Evolutionary conservation across 2,329 filamentous ascomycete genomes (phyloP), one percentile per base, ranked within the genome.

Genomic region (Tolypocladium capitatum): DNA sequence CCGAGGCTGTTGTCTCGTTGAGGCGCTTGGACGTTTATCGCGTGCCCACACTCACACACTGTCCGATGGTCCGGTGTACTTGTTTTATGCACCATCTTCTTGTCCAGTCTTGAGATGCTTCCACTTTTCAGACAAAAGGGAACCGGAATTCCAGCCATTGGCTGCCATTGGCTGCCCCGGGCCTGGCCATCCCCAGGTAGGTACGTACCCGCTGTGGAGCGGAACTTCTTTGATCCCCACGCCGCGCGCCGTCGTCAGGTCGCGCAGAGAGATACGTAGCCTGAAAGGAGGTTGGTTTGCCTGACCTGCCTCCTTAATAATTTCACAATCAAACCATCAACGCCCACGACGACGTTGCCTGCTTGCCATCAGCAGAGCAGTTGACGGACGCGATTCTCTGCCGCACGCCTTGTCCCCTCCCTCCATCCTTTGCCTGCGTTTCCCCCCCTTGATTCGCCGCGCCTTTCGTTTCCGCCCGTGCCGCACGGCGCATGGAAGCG

Each of bases 401-500:
- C 52, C 53, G 51, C 43, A 38, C 48, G 41, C 43, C 42, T 47
- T 45, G 36, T 43, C 41, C 21, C n/a, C 32, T 40, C 27, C 34
- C 46, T 48, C 49, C 45, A 47, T 51, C 40, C 35, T 51, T 47
- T 48, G 35, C 45, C 49, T 46, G 46, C 46, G n/a, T 44, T 51
- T 51, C 44, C 51, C 43, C 51, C 52, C 49, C 52, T 56, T 48
- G 33, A 51, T 58, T 50, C 46, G 51, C 51, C 50, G 46, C 49
- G 34, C 42, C 38, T 43, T 43, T 47, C 31, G 48, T 43, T 55
- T 51, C 53, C 46, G 44, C 46, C 47, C 46, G 52, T 63, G 58
- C 60, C 55, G 59, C 57, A 52, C 54, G 59, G 64, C 63, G 63
- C 63, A 65, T 66, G 62, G 63, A 63, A 67, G 62, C 48, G 31